Evolutionary conservation across 768 basidiomycete species (phyloP), one percentile per base, ranked within the genome.

Genomic region (Suillus weaverae): DNA sequence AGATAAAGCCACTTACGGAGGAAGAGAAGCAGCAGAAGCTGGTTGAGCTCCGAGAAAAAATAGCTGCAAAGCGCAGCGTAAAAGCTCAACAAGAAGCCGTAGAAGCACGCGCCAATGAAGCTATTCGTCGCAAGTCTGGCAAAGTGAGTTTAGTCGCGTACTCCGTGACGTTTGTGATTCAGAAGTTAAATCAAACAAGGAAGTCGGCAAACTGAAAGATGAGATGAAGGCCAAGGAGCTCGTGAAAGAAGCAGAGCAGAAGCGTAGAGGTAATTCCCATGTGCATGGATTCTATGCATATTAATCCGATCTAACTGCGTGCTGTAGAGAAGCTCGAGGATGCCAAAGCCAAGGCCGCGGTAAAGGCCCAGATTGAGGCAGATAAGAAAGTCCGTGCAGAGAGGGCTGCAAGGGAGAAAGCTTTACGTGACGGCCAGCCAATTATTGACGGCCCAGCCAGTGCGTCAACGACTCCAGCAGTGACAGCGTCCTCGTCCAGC

Each of bases 1-100:
- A 94, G 94, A 87, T 98, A 76, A 95, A 94, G 73, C 95, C 97
- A 0, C 76, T 99, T 60, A 98, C 96, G 0, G 95, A 98, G 77
- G 95, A 96, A 71, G 95, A 99, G 77, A 97, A 89, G 82, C 85
- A 87, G 64, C 81, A 87, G 68, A 93, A 89, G 71, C 82, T 99
- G 0, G 86, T 78, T 0, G 97, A 97, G 67, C 78, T 99, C 64
- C 83, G 87, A 32, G 79, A 83, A 62, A 94, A 89, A 79, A 88
- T 98, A 86, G 82, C 85, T 0, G 88, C 83, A 64, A 99, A 98
- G 76, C 87, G 92, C 1, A 83, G 89, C 1, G 77, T 72, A 60
- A 94, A 94, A 76, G 84, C 88, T 2, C 82, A 84, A 56, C 83
- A 89, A 67, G 94, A 97, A 4, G 86, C 84, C 0, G 85, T 89